phyloP scores from a whole-genome alignment of 768 basidiomycete genomes.

The Clitopilus hobsonii region DNA sequence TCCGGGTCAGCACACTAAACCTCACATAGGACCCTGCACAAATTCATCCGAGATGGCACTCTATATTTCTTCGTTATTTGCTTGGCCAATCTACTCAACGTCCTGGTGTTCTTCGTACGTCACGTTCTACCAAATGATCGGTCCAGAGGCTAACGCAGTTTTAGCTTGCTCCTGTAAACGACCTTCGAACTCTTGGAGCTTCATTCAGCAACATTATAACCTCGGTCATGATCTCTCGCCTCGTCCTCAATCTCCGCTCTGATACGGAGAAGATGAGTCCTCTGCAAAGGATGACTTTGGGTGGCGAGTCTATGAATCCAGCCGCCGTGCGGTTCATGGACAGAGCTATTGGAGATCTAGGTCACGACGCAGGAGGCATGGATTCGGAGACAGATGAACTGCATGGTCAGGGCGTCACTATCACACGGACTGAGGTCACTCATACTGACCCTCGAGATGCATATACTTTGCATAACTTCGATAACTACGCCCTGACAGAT shows the following conservation, averaged over 20 bases:
- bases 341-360: neutral
- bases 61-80: neutral
- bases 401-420: neutral
- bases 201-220: neutral
- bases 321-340: too few relatives aligned
- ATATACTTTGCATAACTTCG: too few relatives aligned
- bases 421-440: neutral
- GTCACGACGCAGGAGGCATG: neutral
- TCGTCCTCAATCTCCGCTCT: neutral
- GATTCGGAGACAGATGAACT: neutral
- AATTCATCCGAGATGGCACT: neutral
- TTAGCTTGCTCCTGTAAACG: neutral
- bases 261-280: neutral
- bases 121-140: too few relatives aligned
- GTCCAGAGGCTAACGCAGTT: too few relatives aligned
- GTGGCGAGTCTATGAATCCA: too few relatives aligned
- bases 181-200: neutral
- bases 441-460: too few relatives aligned
- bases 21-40: neutral
- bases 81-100: neutral
- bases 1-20: too few relatives aligned
- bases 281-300: neutral
- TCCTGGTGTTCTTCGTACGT: neutral
- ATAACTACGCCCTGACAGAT: too few relatives aligned
- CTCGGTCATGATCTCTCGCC: neutral